A percentile compares a stretch with the other conserved stretches of the same genome.
These are phyloP conservation scores for Apiospora arundinis DNA, from an alignment of 2,329 filamentous ascomycete species.

Conservation along the genomic window DNA sequence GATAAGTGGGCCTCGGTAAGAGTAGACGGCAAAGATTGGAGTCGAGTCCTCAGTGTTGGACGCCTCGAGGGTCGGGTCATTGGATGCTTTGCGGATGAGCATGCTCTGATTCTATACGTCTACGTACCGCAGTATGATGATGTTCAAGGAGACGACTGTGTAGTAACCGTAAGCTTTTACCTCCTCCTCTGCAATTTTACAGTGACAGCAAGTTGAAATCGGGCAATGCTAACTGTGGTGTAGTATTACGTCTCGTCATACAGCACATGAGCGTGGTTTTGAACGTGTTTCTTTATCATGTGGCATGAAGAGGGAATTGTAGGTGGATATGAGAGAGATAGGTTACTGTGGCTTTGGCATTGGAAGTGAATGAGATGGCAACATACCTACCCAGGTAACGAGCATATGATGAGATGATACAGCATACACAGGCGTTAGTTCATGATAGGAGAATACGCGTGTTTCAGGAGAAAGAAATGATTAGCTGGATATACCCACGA, in stretches of 20 bases:
- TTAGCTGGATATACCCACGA: constrained; percentile 8
- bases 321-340: not conserved
- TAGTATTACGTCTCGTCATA: constrained; percentile 23
- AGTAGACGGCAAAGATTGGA: constrained; percentile 95
- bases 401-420: not conserved
- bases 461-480: not conserved
- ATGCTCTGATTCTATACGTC: constrained; percentile 83
- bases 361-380: not conserved
- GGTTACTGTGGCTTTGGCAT: not conserved
- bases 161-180: constrained; percentile 69
- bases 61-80: constrained; percentile 89
- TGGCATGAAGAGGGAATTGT: not conserved
- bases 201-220: not conserved
- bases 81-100: constrained; percentile 84
- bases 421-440: not conserved
- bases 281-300: not conserved
- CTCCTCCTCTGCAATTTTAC: not conserved
- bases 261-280: not conserved
- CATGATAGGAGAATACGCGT: not conserved
- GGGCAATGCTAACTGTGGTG: not conserved
- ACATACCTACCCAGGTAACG: not conserved
- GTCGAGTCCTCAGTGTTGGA: constrained; percentile 89
- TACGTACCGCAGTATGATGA: constrained; percentile 77
- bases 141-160: constrained; percentile 69
- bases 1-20: constrained; percentile 87